Evolutionary conservation across 2,329 filamentous ascomycete species (phyloP).

Genomic region (Aspergillus unguis): DNA sequence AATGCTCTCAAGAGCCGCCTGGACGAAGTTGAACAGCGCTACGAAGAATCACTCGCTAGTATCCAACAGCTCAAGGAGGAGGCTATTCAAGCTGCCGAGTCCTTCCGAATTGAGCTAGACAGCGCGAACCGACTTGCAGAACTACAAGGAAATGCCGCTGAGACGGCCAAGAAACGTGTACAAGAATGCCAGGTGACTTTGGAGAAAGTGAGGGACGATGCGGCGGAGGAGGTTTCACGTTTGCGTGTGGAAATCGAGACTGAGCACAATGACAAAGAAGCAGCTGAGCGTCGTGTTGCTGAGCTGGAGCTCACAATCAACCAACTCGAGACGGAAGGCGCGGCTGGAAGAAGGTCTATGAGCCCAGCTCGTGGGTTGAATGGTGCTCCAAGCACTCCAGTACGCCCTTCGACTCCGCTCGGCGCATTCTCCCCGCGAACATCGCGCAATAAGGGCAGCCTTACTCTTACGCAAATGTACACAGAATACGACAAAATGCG

Average conservation of each 20-base stretch:
- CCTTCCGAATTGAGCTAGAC: conserved; percentile 82
- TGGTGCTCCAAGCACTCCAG: conserved; percentile 49
- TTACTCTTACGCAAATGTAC: conserved; percentile 63
- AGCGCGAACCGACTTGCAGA: conserved; percentile 77
- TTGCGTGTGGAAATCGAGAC: conserved; percentile 54
- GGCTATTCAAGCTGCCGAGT: conserved; percentile 76
- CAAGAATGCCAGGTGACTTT: conserved; percentile 57
- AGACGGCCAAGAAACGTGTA: conserved; percentile 58
- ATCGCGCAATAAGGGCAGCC: conserved; percentile 51
- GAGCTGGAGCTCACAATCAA: conserved; percentile 64
- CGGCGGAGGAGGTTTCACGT: conserved; percentile 56
- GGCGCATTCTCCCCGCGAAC: conserved; percentile 53
- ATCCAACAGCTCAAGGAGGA: conserved; percentile 84
- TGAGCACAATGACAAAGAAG: conserved; percentile 58
- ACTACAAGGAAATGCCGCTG: conserved; percentile 58
- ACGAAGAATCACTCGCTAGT: conserved; percentile 76
- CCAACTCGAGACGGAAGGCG: conserved; percentile 55
- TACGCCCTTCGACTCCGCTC: conserved; percentile 49
- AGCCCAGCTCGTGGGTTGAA: conserved; percentile 55
- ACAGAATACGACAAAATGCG: conserved; percentile 57
- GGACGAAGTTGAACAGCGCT: conserved; percentile 79
- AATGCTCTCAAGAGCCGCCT: conserved; percentile 75
- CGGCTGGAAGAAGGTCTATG: conserved; percentile 44
- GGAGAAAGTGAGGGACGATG: conserved; percentile 60
- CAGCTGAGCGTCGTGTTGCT: conserved; percentile 59